phyloP scores from a whole-genome alignment of 2,329 filamentous ascomycete genomes.

The Westerdykella sp. region DNA sequence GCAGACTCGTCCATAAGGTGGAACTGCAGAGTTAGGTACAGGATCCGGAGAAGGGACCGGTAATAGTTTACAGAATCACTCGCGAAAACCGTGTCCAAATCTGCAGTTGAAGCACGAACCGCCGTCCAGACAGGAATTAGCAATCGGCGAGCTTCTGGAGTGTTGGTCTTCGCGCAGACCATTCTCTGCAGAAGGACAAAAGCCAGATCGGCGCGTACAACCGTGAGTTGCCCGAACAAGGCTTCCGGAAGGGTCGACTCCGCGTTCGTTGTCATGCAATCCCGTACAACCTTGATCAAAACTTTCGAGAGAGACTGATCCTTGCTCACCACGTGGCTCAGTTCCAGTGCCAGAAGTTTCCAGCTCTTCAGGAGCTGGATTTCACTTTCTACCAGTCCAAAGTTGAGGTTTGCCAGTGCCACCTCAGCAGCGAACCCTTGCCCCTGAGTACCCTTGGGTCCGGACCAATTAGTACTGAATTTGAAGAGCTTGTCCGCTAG shows the following conservation, averaged over 20 bases:
- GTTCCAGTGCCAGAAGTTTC: constrained; percentile 79
- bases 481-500: constrained; percentile 69
- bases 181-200: constrained; percentile 77
- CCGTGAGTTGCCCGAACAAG: constrained; percentile 73
- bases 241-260: constrained; percentile 65
- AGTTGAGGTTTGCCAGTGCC: constrained; percentile 77
- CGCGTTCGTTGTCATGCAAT: constrained; percentile 74
- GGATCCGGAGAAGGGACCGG: constrained; percentile 72
- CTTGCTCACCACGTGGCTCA: constrained; percentile 58
- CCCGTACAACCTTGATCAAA: constrained; percentile 67
- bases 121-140: constrained; percentile 57
- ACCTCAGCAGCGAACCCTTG: constrained; percentile 79
- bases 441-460: constrained; percentile 41
- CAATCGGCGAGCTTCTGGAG: constrained; percentile 48
- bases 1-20: constrained; percentile 42
- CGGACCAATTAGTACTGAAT: constrained; percentile 69
- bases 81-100: constrained; percentile 55
- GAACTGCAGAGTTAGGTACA: constrained; percentile 74
- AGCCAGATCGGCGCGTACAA: constrained; percentile 71
- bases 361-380: constrained; percentile 80
- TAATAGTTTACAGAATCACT: constrained; percentile 64
- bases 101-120: constrained; percentile 48
- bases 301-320: constrained; percentile 57
- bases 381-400: constrained; percentile 89
- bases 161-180: constrained; percentile 50